phyloP scores from a whole-genome alignment of 805 yeast species.

The Candida methanosorbosa region DNA sequence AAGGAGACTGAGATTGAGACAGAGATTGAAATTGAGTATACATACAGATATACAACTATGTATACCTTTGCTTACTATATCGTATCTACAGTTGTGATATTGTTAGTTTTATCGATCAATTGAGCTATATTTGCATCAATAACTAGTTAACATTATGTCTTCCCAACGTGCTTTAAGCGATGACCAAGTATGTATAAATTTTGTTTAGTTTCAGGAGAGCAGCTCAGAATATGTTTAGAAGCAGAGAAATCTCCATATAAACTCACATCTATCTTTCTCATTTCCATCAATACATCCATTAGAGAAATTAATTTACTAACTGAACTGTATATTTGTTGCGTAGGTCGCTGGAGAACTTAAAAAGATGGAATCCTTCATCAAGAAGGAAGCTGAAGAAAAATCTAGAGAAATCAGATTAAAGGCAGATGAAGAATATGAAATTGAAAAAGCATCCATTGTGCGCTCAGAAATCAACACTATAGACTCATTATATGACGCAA shows the following conservation, averaged over 20 bases:
- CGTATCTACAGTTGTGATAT: too few relatives aligned
- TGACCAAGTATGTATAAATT: slow-evolving; percentile 33
- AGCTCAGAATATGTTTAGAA: too few relatives aligned
- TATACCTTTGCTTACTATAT: too few relatives aligned
- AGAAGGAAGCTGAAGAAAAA: slow-evolving; percentile 98
- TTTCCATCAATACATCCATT: too few relatives aligned
- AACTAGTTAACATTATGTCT: slow-evolving; percentile 16
- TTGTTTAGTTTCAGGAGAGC: not conserved
- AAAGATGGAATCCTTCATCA: slow-evolving; percentile 98
- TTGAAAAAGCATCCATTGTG: slow-evolving; percentile 92
- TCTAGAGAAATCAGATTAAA: slow-evolving; percentile 92
- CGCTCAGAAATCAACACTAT: slow-evolving; percentile 87
- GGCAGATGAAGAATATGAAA: slow-evolving; percentile 98
- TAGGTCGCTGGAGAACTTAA: slow-evolving; percentile 92
- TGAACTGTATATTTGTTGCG: slow-evolving; percentile 6
- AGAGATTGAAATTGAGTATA: too few relatives aligned
- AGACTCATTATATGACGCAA: slow-evolving; percentile 70
- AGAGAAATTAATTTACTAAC: not conserved
- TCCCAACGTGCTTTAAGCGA: slow-evolving; percentile 33
- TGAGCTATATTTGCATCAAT: too few relatives aligned
- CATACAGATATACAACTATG: too few relatives aligned
- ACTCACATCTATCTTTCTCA: too few relatives aligned
- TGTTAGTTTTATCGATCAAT: too few relatives aligned
- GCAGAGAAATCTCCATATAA: too few relatives aligned
- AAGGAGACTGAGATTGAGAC: too few relatives aligned